Percentiles rank a stretch among this genome's conserved stretches.
phyloP scores from a whole-genome alignment of 2,329 filamentous ascomycete genomes.

The Cytospora piceae region DNA sequence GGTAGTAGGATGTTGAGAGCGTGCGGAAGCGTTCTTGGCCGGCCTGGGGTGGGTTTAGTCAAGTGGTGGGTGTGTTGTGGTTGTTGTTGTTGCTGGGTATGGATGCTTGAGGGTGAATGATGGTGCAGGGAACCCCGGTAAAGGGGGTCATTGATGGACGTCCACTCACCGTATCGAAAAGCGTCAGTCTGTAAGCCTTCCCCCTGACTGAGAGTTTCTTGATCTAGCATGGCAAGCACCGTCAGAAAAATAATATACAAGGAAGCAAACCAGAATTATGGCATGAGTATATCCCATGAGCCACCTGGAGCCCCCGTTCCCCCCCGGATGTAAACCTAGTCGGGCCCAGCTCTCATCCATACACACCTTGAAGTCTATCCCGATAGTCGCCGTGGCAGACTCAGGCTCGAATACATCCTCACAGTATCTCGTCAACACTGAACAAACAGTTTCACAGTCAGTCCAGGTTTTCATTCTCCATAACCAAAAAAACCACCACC shows the following conservation, averaged over 20 bases:
- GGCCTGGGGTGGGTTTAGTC: slow-evolving; percentile 38
- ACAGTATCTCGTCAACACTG: slow-evolving; percentile 59
- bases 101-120: too few species aligned
- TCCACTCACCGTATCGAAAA: slow-evolving; percentile 54
- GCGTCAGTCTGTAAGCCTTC: slow-evolving; percentile 54
- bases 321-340: neutral
- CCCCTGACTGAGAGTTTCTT: slow-evolving; percentile 58
- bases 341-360: slow-evolving; percentile 4
- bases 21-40: slow-evolving; percentile 55
- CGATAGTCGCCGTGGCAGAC: slow-evolving; percentile 58
- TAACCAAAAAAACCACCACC: neutral
- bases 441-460: neutral
- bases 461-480: neutral
- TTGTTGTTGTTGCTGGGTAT: too few species aligned
- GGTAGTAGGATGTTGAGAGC: slow-evolving; percentile 55
- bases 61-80: neutral
- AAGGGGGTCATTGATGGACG: neutral
- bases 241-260: slow-evolving; percentile 9
- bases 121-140: neutral
- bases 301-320: neutral
- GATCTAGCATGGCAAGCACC: slow-evolving; percentile 40
- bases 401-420: slow-evolving; percentile 62
- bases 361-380: slow-evolving; percentile 63
- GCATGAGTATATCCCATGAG: neutral
- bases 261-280: neutral